phyloP scores from a whole-genome alignment of 2,329 filamentous ascomycete genomes.

The Epichloe bromicola region DNA sequence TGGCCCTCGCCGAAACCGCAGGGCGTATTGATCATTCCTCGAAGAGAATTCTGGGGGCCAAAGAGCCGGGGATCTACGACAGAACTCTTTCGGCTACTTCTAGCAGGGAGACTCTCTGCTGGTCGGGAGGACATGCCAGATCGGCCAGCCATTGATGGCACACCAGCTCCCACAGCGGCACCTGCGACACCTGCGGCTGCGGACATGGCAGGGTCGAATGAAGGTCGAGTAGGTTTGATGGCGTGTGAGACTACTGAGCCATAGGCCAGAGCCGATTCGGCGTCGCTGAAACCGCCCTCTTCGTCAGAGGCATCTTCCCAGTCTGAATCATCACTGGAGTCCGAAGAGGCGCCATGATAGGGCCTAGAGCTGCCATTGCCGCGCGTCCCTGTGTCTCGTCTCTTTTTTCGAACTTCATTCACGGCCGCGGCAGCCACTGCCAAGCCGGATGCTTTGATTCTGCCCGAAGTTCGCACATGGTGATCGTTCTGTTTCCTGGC shows the following conservation, averaged over 20 bases:
- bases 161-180: slow-evolving; percentile 20
- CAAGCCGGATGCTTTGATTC: slow-evolving; percentile 12
- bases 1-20: slow-evolving; percentile 37
- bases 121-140: neutral
- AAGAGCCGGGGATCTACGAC: slow-evolving; percentile 44
- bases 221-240: slow-evolving; percentile 8
- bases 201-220: slow-evolving; percentile 7
- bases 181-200: slow-evolving; percentile 18
- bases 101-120: slow-evolving; percentile 6
- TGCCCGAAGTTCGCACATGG: slow-evolving; percentile 30
- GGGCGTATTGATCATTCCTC: slow-evolving; percentile 35
- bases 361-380: slow-evolving; percentile 29
- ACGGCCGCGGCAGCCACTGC: slow-evolving; percentile 28
- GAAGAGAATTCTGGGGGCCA: slow-evolving; percentile 48
- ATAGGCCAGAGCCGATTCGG: slow-evolving; percentile 28
- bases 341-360: slow-evolving; percentile 15
- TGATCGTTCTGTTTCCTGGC: slow-evolving; percentile 37
- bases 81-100: slow-evolving; percentile 28
- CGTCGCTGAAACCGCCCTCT: slow-evolving; percentile 23
- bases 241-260: slow-evolving; percentile 16
- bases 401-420: slow-evolving; percentile 27
- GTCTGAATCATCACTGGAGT: slow-evolving; percentile 33
- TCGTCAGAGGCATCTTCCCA: slow-evolving; percentile 45
- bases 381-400: slow-evolving; percentile 21
- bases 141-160: slow-evolving; percentile 3